phyloP scores from a whole-genome alignment of 23 red algal genomes.

The Porphyridium purpureum region DNA sequence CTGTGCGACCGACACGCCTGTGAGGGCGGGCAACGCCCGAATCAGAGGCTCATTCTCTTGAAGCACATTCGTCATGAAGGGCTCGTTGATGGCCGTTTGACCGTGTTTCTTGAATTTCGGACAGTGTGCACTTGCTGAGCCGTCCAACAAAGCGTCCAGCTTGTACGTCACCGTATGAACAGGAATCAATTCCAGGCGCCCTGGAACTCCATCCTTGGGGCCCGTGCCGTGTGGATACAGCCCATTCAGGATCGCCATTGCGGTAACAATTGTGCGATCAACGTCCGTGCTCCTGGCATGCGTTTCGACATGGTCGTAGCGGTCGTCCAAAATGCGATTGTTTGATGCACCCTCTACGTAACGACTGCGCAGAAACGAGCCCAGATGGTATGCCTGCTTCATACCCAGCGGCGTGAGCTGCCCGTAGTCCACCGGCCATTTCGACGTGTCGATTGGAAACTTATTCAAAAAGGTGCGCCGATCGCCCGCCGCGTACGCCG shows the following conservation, averaged over 20 bases:
- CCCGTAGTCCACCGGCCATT: slow-evolving; percentile 24
- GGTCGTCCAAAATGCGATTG: not conserved
- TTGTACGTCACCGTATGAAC: slow-evolving; percentile 9
- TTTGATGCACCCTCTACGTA: not conserved
- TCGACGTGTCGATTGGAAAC: slow-evolving; percentile 16
- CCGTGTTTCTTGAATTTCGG: not conserved
- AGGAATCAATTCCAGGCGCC: not conserved
- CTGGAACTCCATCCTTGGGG: no score
- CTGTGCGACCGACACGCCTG: not conserved
- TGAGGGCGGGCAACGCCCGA: slow-evolving; percentile 4
- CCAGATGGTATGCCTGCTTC: slow-evolving; percentile 8
- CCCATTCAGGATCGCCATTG: slow-evolving; percentile 4
- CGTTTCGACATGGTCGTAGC: slow-evolving; percentile 22
- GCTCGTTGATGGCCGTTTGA: not conserved
- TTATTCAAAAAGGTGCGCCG: not conserved
- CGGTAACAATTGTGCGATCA: slow-evolving; percentile 18
- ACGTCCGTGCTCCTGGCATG: slow-evolving; percentile 31
- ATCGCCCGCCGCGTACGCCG: slow-evolving; percentile 9
- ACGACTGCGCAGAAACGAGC: slow-evolving; percentile 1
- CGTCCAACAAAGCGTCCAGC: slow-evolving; percentile 7
- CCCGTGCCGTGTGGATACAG: slow-evolving; percentile 7
- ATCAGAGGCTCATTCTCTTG: not conserved
- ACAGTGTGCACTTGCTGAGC: slow-evolving; percentile 4
- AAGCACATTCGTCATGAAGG: slow-evolving; percentile 1
- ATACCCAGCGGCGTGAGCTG: slow-evolving; percentile 11